Percentiles rank a stretch among this genome's conserved stretches.
phyloP scores from a whole-genome alignment of 352 stramenopile species.

The Thalassiosira livingstoniorum region DNA sequence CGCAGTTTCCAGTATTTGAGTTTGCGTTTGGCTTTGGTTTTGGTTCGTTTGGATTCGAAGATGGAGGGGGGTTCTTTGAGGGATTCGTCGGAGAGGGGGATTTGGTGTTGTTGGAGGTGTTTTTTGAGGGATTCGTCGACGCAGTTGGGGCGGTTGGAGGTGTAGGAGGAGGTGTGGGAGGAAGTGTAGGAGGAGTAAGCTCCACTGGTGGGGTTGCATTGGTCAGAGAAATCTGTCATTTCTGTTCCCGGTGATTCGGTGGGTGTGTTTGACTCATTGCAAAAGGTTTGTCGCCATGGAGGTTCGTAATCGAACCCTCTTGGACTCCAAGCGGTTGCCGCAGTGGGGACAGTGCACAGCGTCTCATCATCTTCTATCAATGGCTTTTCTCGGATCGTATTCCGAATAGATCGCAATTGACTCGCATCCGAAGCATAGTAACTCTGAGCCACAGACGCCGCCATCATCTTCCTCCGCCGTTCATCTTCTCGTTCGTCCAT shows the following conservation, averaged over 20 bases:
- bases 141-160: too few relatives aligned
- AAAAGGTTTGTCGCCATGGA: too few relatives aligned
- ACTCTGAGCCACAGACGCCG: not conserved
- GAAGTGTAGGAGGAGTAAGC: too few relatives aligned
- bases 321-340: constrained; percentile 10
- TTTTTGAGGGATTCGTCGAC: too few relatives aligned
- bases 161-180: too few relatives aligned
- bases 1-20: constrained; percentile 65
- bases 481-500: constrained; percentile 61
- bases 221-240: too few relatives aligned
- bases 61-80: not conserved
- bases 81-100: not conserved
- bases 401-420: constrained; percentile 7
- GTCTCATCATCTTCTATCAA: constrained; percentile 53
- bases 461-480: constrained; percentile 33
- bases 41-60: not conserved
- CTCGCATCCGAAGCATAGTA: constrained; percentile 10
- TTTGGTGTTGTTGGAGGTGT: not conserved
- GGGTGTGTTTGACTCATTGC: too few relatives aligned
- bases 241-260: too few relatives aligned
- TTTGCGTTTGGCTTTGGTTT: constrained; percentile 39
- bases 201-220: too few relatives aligned
- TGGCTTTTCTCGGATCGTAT: constrained; percentile 34
- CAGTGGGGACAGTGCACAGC: constrained; percentile 13
- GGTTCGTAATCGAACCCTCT: too few relatives aligned